Conservation (phyloP, 176 grass and related monocot species). For the Paspalum notatum region DNA sequence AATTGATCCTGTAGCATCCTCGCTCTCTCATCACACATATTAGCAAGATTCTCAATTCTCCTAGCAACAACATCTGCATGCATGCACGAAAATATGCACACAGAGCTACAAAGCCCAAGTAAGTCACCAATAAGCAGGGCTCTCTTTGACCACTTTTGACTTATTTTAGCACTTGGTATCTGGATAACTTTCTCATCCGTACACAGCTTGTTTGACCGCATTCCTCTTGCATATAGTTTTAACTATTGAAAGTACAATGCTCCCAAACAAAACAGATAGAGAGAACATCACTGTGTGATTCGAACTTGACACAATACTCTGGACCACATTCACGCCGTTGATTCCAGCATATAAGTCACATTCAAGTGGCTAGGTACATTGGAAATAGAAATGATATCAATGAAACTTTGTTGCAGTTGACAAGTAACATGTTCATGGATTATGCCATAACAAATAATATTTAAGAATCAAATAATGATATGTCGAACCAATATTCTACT, state of each 20-base stretch:
- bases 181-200: slow-evolving; percentile 45
- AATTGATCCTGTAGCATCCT: slow-evolving; percentile 90
- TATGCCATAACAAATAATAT: too few species aligned
- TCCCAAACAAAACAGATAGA: slow-evolving; percentile 34
- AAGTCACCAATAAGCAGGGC: slow-evolving; percentile 61
- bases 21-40: slow-evolving; percentile 87
- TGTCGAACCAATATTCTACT: too few species aligned
- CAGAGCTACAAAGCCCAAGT: slow-evolving; percentile 57
- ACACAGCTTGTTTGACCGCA: slow-evolving; percentile 42
- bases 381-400: slow-evolving; percentile 24
- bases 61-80: slow-evolving; percentile 58
- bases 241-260: slow-evolving; percentile 39
- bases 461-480: too few species aligned
- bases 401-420: slow-evolving; percentile 15
- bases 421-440: slow-evolving; percentile 5
- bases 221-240: slow-evolving; percentile 37
- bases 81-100: slow-evolving; percentile 78
- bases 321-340: slow-evolving; percentile 33
- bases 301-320: slow-evolving; percentile 29
- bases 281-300: slow-evolving; percentile 15
- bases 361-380: slow-evolving; percentile 44
- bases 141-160: slow-evolving; percentile 69
- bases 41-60: slow-evolving; percentile 68
- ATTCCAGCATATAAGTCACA: slow-evolving; percentile 38
- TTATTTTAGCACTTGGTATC: slow-evolving; percentile 44